phyloP scores from a whole-genome alignment of 495 filamentous ascomycete genomes.

The Haplographium delicatum region DNA sequence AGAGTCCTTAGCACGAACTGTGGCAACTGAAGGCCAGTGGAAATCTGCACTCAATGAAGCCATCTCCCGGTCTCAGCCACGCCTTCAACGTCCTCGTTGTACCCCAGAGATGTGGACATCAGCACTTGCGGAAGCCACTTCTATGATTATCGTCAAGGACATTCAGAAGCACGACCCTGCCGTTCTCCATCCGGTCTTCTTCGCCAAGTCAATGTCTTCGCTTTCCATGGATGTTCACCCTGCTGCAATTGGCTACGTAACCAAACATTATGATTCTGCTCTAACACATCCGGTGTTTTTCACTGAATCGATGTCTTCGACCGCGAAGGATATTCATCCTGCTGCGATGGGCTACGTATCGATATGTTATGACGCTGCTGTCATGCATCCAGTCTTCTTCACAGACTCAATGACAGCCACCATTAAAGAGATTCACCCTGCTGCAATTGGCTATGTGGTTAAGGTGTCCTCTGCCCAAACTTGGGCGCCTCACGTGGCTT shows the following conservation, averaged over 20 bases:
- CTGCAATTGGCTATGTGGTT: conserved; percentile 12
- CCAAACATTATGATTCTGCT: background rate
- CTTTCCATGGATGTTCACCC: background rate
- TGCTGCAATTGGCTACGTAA: background rate
- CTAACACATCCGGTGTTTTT: conserved; percentile 10
- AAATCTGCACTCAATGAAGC: conserved; percentile 14
- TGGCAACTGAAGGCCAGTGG: conserved; percentile 8
- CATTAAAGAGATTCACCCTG: conserved; percentile 14
- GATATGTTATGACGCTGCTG: background rate
- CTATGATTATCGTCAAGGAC: background rate
- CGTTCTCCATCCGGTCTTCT: conserved; percentile 9
- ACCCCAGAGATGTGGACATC: conserved; percentile 10
- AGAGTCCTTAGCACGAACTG: background rate
- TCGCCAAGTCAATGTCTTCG: background rate
- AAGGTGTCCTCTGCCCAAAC: background rate
- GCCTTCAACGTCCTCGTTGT: background rate
- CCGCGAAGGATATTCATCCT: background rate
- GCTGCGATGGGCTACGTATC: conserved; percentile 3
- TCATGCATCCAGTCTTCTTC: conserved; percentile 21
- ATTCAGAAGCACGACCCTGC: background rate
- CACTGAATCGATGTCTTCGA: background rate
- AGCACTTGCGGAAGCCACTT: conserved; percentile 11
- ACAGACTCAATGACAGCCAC: conserved; percentile 1
- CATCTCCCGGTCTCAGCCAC: conserved; percentile 7
- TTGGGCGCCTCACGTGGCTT: background rate